Percentiles rank a stretch among this genome's conserved stretches.
Evolutionary conservation across 179 eudicot genomes (phyloP).

Genomic region (Sideroxylon spinosum): DNA sequence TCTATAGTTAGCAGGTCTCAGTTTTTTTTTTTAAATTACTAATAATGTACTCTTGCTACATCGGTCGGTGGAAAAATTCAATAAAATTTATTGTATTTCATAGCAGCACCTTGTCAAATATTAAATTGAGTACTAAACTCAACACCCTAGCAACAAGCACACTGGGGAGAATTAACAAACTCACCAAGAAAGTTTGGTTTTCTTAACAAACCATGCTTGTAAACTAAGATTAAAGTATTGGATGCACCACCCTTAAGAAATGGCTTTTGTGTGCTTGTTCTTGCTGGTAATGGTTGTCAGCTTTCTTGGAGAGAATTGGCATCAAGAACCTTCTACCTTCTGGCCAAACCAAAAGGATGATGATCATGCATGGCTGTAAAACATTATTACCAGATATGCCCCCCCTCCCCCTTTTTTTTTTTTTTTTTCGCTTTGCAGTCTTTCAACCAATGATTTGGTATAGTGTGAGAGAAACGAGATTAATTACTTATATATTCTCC

Average conservation of each 20-base stretch:
- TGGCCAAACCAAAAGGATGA: neutral
- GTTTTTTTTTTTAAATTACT: too few species aligned
- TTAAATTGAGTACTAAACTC: neutral
- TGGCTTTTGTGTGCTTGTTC: neutral
- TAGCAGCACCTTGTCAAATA: too few species aligned
- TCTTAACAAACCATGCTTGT: constrained; percentile 10
- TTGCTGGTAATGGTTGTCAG: neutral
- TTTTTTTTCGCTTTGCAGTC: too few species aligned
- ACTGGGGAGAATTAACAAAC: constrained; percentile 2
- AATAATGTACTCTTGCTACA: too few species aligned
- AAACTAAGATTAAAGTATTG: constrained; percentile 1
- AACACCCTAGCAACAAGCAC: constrained; percentile 9
- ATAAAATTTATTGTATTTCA: too few species aligned
- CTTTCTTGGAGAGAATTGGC: neutral
- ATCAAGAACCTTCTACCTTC: neutral
- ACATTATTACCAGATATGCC: too few species aligned
- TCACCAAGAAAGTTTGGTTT: constrained; percentile 11
- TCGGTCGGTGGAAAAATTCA: too few species aligned
- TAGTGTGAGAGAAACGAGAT: too few species aligned
- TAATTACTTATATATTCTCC: too few species aligned
- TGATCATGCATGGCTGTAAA: neutral
- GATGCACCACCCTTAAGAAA: neutral
- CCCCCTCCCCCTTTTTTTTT: too few species aligned
- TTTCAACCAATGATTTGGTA: too few species aligned
- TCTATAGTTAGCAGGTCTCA: too few species aligned